Percentiles rank a stretch among this genome's conserved stretches.
Evolutionary conservation across 257 asterid genomes (phyloP).

Genomic region (Paulownia fortunei): DNA sequence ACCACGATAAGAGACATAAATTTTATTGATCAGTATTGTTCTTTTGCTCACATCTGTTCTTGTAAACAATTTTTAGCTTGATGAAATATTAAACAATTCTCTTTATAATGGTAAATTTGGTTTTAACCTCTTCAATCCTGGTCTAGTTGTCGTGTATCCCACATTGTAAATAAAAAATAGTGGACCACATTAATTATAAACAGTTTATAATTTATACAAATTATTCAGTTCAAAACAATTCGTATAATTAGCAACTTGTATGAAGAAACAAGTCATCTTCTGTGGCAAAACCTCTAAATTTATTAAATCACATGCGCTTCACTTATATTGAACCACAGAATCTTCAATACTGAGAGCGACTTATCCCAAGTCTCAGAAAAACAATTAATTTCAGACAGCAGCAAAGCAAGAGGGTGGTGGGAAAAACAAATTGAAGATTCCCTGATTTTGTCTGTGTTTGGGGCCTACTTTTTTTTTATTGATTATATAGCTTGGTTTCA

Average conservation of each 20-base stretch:
- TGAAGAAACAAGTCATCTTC: constrained; percentile 38
- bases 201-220: not conserved
- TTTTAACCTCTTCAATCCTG: not conserved
- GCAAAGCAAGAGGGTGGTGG: constrained; percentile 24
- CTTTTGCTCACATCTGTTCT: too few relatives aligned
- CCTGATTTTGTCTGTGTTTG: constrained; percentile 46
- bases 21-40: too few relatives aligned
- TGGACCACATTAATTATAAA: constrained; percentile 19
- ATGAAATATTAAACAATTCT: not conserved
- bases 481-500: not conserved
- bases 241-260: constrained; percentile 28
- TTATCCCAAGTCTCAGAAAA: constrained; percentile 35
- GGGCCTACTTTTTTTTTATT: constrained; percentile 23
- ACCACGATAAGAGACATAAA: too few relatives aligned
- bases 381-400: constrained; percentile 32
- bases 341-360: constrained; percentile 42
- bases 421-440: constrained; percentile 58
- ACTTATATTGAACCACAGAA: constrained; percentile 23
- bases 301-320: constrained; percentile 38
- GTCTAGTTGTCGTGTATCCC: constrained; percentile 22
- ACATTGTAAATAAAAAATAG: constrained; percentile 17
- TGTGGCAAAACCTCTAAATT: constrained; percentile 22
- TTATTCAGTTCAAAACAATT: not conserved
- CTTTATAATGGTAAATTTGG: not conserved
- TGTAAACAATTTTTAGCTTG: not conserved